Evolutionary conservation across 495 filamentous ascomycete genomes (phyloP), one percentile per base, ranked within the genome.

Genomic region (Glutinoglossum americanum): DNA sequence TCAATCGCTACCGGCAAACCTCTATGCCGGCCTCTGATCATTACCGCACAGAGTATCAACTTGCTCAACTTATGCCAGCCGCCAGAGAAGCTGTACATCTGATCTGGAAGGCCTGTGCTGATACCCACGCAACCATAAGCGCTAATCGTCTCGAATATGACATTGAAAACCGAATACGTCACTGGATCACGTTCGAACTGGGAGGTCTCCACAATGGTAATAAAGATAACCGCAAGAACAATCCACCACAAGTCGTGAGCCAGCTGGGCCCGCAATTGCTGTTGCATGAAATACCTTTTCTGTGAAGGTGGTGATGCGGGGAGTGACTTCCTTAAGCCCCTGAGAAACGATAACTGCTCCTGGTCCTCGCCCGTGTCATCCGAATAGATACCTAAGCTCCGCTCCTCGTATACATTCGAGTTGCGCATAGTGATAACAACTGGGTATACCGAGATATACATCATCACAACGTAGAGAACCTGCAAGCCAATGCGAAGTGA

Each of bases 231-330:
- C 3, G 85, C 85, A 2, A 87, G 67, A 0, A 82, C 80, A 15
- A 95, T 76, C 80, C 81, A 90, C 87, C 87, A 93, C 3, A 89
- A 67, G 63, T 95, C 89, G 68, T 93, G 86, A 35, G 84, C 81
- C 9, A 94, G 77, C 64, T 94, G 86, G 33, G 82, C 81, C 35
- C 82, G 80, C 10, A 95, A 73, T 60, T 94, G 80, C 56, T 80
- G 79, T n/a, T 69, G 76, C 9, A 82, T 69, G 63, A 82, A 83
- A 60, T 77, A 77, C 51, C 71, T 66, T 56, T 72, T 71, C 2
- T 75, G 70, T 48, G 68, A 63, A 8, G 57, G 57, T 0, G 48
- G 59, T 55, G 60, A 70, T 62, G 51, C 60, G 27, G 60, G 63
- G 27, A 65, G 62, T 68, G 58, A 28, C 62, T 60, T 55, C 26